Percentiles rank a stretch among this genome's conserved stretches.
These are phyloP conservation scores for Epichloe gansuensis DNA, from an alignment of 2,329 filamentous ascomycete genomes.

Conservation along the genomic window DNA sequence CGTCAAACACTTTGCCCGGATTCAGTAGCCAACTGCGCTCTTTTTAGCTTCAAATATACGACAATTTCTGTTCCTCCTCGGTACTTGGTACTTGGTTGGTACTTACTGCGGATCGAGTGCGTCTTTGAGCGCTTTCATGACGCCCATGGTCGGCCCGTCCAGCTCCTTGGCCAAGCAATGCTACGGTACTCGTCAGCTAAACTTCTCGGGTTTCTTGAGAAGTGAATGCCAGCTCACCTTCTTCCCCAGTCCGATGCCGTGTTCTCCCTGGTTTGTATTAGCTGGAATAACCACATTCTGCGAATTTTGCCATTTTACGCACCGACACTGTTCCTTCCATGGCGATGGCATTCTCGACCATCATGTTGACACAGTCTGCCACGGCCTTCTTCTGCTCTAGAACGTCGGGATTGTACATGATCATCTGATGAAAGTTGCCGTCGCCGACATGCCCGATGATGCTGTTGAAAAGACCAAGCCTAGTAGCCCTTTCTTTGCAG, in stretches of 20 bases:
- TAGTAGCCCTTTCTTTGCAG: conserved; percentile 51
- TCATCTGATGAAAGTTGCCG: conserved; percentile 56
- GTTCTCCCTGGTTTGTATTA: conserved; percentile 37
- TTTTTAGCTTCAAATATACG: background rate
- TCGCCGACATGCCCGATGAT: conserved; percentile 67
- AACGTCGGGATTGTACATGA: conserved; percentile 32
- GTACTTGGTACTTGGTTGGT: background rate
- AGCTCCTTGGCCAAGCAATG: conserved; percentile 49
- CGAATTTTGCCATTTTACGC: conserved; percentile 17
- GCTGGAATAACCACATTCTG: background rate
- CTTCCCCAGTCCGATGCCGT: conserved; percentile 59
- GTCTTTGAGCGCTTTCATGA: conserved; percentile 53
- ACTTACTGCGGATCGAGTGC: conserved; percentile 43
- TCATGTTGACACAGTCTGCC: conserved; percentile 49
- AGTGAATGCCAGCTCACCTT: conserved; percentile 37
- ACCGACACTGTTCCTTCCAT: conserved; percentile 57
- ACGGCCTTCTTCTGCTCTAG: conserved; percentile 41
- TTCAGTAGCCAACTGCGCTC: conserved; percentile 47
- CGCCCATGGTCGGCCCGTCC: conserved; percentile 46
- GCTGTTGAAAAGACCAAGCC: conserved; percentile 48
- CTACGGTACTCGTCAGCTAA: conserved; percentile 6
- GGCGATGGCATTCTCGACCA: conserved; percentile 57
- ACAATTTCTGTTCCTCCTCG: too few species aligned
- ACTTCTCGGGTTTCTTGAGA: background rate
- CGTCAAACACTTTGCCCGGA: conserved; percentile 56